Percentiles rank a stretch among this genome's conserved stretches.
phyloP scores from a whole-genome alignment of 1,284 basidiomycete genomes.

The Fistulinella cinereoalba region DNA sequence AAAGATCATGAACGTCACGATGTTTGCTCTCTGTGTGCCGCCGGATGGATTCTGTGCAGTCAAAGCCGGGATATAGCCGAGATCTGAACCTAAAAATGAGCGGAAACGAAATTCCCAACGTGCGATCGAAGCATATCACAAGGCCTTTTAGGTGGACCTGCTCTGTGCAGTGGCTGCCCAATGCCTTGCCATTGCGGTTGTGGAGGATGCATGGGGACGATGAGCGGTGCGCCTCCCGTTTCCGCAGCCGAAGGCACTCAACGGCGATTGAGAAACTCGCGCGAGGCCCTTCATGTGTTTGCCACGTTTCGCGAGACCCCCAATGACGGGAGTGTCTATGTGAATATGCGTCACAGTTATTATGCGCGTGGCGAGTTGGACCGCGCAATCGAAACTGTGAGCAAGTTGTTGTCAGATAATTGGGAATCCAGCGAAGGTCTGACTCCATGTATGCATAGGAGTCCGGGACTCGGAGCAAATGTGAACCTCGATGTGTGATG shows the following conservation, averaged over 20 bases:
- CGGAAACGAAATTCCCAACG: slow-evolving; percentile 75
- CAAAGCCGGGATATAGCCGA: slow-evolving; percentile 78
- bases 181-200: slow-evolving; percentile 87
- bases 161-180: slow-evolving; percentile 88
- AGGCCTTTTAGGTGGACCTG: slow-evolving; percentile 79
- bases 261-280: slow-evolving; percentile 64
- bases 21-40: slow-evolving; percentile 86
- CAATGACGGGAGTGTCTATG: slow-evolving; percentile 82
- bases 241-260: slow-evolving; percentile 61
- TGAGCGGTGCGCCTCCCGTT: slow-evolving; percentile 50
- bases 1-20: slow-evolving; percentile 84
- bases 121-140: slow-evolving; percentile 87
- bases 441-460: too few species aligned
- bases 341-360: slow-evolving; percentile 95
- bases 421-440: too few species aligned
- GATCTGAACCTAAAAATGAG: slow-evolving; percentile 63
- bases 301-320: slow-evolving; percentile 85
- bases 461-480: too few species aligned
- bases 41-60: slow-evolving; percentile 81
- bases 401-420: too few species aligned
- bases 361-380: slow-evolving; percentile 90
- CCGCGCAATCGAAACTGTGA: slow-evolving; percentile 88
- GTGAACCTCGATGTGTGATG: too few species aligned
- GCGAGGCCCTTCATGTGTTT: slow-evolving; percentile 84
- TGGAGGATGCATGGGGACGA: slow-evolving; percentile 79